Percentiles rank a stretch among this genome's conserved stretches.
phyloP scores from a whole-genome alignment of 2,329 filamentous ascomycete species.

The Hymenoscyphus fructigenus region DNA sequence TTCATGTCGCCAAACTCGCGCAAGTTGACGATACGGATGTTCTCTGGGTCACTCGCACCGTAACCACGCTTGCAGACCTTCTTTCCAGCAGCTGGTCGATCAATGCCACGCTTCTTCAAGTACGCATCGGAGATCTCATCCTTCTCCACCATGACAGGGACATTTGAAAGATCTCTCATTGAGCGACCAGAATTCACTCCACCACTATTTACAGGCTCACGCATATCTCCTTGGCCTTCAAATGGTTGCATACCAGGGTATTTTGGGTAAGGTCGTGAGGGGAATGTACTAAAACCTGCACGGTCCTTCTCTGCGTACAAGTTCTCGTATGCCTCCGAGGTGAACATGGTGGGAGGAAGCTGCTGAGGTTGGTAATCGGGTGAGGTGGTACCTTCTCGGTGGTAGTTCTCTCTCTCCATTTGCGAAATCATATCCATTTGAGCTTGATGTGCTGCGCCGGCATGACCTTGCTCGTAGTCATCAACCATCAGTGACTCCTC shows the following conservation, averaged over 20 bases:
- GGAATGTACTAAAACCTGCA: not conserved
- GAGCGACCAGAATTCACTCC: not conserved
- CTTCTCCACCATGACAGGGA: slow-evolving; percentile 21
- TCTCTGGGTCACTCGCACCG: slow-evolving; percentile 36
- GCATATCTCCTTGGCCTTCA: not conserved
- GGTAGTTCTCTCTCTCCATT: not conserved
- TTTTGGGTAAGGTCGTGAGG: not conserved
- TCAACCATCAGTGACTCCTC: not conserved
- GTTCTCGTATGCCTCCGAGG: not conserved
- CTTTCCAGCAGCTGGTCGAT: slow-evolving; percentile 21
- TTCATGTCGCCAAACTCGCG: slow-evolving; percentile 24
- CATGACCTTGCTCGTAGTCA: not conserved
- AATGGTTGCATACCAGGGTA: not conserved
- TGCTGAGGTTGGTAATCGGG: not conserved
- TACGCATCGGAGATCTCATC: slow-evolving; percentile 26
- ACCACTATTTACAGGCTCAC: not conserved
- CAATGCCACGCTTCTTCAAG: slow-evolving; percentile 30
- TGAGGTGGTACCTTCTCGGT: too few relatives aligned
- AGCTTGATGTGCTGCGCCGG: not conserved
- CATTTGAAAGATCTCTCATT: slow-evolving; percentile 20
- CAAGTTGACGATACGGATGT: slow-evolving; percentile 35
- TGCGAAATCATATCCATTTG: not conserved
- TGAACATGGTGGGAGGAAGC: not conserved
- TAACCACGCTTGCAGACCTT: slow-evolving; percentile 25
- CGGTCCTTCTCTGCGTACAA: not conserved